Evolutionary conservation across 352 stramenopile species (phyloP).

Genomic region (Phytophthora agathidicida): DNA sequence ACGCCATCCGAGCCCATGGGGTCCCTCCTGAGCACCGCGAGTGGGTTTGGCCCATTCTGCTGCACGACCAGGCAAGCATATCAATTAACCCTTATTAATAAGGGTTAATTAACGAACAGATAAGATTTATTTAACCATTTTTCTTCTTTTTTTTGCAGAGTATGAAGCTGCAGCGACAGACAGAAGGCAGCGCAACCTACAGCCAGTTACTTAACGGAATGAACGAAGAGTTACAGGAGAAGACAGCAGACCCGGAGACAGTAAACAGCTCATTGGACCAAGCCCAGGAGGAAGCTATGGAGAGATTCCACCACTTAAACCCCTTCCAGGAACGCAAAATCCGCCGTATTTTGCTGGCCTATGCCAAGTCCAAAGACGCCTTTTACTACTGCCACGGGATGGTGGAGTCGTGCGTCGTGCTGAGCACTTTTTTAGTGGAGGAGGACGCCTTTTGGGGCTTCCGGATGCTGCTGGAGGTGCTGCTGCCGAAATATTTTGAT

Average conservation of each 20-base stretch:
- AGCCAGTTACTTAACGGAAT: conserved; percentile 52
- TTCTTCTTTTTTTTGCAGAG: conserved; percentile 31
- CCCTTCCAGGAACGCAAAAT: conserved; percentile 88
- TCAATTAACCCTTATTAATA: background rate
- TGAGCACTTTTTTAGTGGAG: conserved; percentile 79
- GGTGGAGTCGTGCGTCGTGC: conserved; percentile 79
- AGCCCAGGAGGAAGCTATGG: conserved; percentile 80
- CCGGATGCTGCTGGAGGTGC: conserved; percentile 68
- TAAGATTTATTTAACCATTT: no score
- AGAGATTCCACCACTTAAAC: conserved; percentile 79
- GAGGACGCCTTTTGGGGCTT: conserved; percentile 85
- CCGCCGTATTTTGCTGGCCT: conserved; percentile 76
- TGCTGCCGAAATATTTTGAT: conserved; percentile 84
- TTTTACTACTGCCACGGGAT: conserved; percentile 87
- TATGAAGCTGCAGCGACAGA: conserved; percentile 65
- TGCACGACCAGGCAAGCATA: conserved; percentile 54
- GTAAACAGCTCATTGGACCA: conserved; percentile 58
- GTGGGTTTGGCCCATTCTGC: conserved; percentile 79
- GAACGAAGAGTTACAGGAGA: conserved; percentile 38
- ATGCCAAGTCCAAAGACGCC: conserved; percentile 77
- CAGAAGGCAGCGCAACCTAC: conserved; percentile 51
- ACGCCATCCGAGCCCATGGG: conserved; percentile 58
- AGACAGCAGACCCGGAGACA: conserved; percentile 23
- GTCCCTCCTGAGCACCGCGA: conserved; percentile 74
- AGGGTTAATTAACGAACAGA: background rate